Evolutionary conservation across 1,284 basidiomycete species (phyloP), one percentile per base, ranked within the genome.

Genomic region (Boletus smithii): DNA sequence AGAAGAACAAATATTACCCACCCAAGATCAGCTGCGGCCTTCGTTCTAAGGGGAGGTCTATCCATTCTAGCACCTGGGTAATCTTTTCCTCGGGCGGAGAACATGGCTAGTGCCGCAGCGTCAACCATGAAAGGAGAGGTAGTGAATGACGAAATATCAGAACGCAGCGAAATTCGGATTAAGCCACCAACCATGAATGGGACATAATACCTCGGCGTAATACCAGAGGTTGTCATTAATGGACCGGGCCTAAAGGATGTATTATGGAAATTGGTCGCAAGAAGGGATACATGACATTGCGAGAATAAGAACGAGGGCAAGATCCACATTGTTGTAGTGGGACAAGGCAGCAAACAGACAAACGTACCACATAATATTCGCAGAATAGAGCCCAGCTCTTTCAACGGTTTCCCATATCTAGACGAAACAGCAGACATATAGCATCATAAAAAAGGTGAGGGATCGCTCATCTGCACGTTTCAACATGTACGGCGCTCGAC

Each of bases 331-430:
- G 17, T 24, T 30, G 11, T 37, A 20, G 40, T 13, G 31, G 14
- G 29, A 37, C 22, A 37, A 14, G 13, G n/a, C n/a, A 34, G 18
- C 5, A 35, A 18, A n/a, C 14, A 10, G 3, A 37, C 9, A 39
- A 22, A 73, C 80, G 37, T 56, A 88, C 89, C 90, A 94, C 91
- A 94, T 93, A 23, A 91, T 72, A 53, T 91, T 90, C 1, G 88
- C 89, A 9, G 87, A 84, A 37, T 77, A 73, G 24, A 91, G 62
- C 0, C 83, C 83, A 16, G 82, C 80, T 53, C 79, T 82, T 54
- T 78, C 77, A 3, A 81, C 87, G 0, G 89, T 91, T 60, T 90
- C 88, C 91, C 91, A 94, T 75, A 92, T 85, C 88, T 91, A 45
- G 30, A 33, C 22, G 20, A 30, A 42, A 36, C 11, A 27, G 4